phyloP scores from a whole-genome alignment of 2,329 filamentous ascomycete species.

The Calonectria hongkongensis region DNA sequence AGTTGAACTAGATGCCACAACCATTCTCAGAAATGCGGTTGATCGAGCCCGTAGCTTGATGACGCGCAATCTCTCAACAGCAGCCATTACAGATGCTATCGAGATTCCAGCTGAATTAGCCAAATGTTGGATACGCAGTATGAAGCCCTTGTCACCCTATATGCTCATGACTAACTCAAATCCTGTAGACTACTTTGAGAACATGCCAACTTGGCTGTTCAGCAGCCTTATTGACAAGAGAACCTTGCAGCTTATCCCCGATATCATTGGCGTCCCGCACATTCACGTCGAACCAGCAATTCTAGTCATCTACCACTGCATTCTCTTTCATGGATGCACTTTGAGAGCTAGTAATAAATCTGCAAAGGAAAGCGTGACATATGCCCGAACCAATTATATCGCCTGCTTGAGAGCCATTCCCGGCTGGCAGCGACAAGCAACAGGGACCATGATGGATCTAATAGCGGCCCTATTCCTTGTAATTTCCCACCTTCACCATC shows the following conservation, averaged over 20 bases:
- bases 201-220: slow-evolving; percentile 57
- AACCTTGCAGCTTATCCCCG: slow-evolving; percentile 56
- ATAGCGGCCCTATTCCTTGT: slow-evolving; percentile 57
- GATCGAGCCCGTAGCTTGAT: slow-evolving; percentile 54
- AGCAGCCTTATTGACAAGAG: slow-evolving; percentile 52
- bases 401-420: slow-evolving; percentile 57
- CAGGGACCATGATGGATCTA: slow-evolving; percentile 56
- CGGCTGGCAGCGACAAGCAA: slow-evolving; percentile 56
- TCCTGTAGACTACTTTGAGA: slow-evolving; percentile 53
- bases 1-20: slow-evolving; percentile 51
- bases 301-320: slow-evolving; percentile 39
- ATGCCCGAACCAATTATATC: slow-evolving; percentile 53
- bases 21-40: slow-evolving; percentile 56
- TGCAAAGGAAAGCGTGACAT: slow-evolving; percentile 41
- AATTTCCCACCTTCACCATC: neutral
- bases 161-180: neutral
- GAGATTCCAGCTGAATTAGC: slow-evolving; percentile 54
- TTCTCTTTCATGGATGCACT: slow-evolving; percentile 56
- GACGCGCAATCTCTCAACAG: slow-evolving; percentile 46
- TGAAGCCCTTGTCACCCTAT: neutral
- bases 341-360: slow-evolving; percentile 48
- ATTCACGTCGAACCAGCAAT: slow-evolving; percentile 37
- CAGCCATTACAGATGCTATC: slow-evolving; percentile 51
- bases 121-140: slow-evolving; percentile 55
- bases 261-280: slow-evolving; percentile 40